A percentile compares a stretch with the other conserved stretches of the same genome.
These are phyloP conservation scores for Botryotinia convoluta DNA, from an alignment of 2,329 filamentous ascomycete genomes.

Conservation along the genomic window DNA sequence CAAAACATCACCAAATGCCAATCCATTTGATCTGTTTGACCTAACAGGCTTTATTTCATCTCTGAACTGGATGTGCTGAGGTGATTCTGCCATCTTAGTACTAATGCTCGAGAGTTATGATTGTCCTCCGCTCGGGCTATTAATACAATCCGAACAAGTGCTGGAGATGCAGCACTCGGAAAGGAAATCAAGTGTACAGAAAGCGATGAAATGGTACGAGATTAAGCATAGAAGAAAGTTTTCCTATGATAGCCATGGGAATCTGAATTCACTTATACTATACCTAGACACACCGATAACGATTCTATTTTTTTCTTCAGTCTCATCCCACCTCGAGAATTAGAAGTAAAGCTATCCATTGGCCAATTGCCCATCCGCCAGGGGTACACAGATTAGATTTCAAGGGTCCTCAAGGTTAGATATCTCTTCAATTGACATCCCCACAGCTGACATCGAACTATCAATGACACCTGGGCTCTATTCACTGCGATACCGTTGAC, in stretches of 20 bases:
- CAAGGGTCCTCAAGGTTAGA: background rate
- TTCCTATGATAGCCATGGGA: background rate
- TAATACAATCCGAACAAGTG: background rate
- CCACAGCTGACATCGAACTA: constrained; percentile 2
- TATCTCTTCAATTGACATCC: background rate
- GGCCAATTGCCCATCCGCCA: background rate
- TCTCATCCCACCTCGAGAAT: background rate
- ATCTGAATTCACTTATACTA: constrained; percentile 1
- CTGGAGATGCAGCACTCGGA: background rate
- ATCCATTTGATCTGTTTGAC: constrained; percentile 12
- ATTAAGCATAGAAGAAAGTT: background rate
- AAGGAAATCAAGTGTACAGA: background rate
- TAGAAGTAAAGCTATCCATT: background rate
- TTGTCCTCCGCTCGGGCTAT: background rate
- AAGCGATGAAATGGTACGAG: background rate
- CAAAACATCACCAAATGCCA: constrained; percentile 13
- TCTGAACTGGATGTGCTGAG: constrained; percentile 27
- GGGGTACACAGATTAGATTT: background rate
- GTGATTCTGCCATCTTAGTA: constrained; percentile 25
- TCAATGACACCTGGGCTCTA: background rate
- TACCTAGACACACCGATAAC: background rate
- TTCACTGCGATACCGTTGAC: background rate
- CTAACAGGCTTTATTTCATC: constrained; percentile 31
- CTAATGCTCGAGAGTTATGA: background rate
- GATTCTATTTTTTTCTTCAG: background rate